Conservation (phyloP, 768 basidiomycete species). For the Kwoniella europaea region DNA sequence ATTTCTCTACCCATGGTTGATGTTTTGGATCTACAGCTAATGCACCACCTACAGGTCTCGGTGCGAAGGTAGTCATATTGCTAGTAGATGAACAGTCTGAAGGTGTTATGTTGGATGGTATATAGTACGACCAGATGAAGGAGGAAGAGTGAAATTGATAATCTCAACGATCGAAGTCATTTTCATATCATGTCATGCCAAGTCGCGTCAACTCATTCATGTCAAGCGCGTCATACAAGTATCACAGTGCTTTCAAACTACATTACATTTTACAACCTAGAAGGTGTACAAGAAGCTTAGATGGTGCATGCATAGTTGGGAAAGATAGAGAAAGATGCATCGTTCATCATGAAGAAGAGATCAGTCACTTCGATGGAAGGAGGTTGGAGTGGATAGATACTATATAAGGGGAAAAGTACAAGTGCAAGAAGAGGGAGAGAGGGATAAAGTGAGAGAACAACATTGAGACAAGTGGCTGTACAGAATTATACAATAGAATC, state of each 20-base stretch:
- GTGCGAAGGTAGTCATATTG: constrained; percentile 33
- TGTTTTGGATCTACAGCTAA: constrained; percentile 45
- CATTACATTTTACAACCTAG: too few species aligned
- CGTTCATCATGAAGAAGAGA: background rate
- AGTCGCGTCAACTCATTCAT: too few species aligned
- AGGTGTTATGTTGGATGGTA: background rate
- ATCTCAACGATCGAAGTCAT: too few species aligned
- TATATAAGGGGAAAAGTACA: background rate
- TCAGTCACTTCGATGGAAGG: background rate
- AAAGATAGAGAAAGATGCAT: background rate
- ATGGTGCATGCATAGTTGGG: background rate
- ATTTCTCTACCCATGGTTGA: constrained; percentile 95
- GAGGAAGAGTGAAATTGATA: too few species aligned
- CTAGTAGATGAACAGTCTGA: background rate
- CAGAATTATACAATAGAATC: background rate
- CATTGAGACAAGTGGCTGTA: background rate
- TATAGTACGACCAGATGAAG: too few species aligned
- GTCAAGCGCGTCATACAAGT: too few species aligned
- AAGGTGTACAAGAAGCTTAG: too few species aligned
- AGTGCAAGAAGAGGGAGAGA: background rate
- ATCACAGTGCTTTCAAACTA: too few species aligned
- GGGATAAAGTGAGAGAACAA: background rate
- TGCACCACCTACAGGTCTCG: constrained; percentile 31
- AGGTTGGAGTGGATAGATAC: background rate
- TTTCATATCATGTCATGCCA: too few species aligned